Base-by-base conservation (phyloP, 306 rosid species). In the Prinsepia uniflora region DNA sequence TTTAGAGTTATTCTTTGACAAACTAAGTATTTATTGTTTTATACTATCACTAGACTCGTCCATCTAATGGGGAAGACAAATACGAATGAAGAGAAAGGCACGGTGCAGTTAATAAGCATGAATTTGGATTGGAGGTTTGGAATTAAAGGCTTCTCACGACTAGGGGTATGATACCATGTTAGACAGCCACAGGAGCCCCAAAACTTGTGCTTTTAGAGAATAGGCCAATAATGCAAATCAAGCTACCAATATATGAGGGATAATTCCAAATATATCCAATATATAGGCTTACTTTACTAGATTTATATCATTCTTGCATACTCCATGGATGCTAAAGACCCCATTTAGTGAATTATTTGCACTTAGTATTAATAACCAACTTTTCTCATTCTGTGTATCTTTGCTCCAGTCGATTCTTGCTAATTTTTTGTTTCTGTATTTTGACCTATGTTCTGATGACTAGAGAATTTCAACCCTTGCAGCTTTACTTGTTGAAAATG, bases 401-500 rank as follows among this genome's bases (percentile, higher is more conserved):
- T 69, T 15, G 36, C 36, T 30, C 36, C 36, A 30, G 36, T 68
- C 47, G 50, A 48, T 5, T 50, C 6, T 15, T 67, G 30, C 45
- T 9, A 65, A 7, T 36, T 4, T 20, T 45, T 64, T 64, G 6
- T 15, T 8, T 22, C 19, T 65, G 20, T 19, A 36, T 13, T 36
- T 13, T 6, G 45, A 19, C 10, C 17, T 18, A 41, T 41, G 10
- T 63, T 43, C 30, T 0, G 36, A n/a, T 18, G 67, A 41, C 36
- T 19, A 10, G 17, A 0, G 48, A 2, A 30, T 30, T 30, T 30
- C 36, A 3, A 70, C 73, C 61, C 30, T 22, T 76, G 82, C 89
- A 92, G 96, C 92, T 42, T 78, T 92, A 75, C 88, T 86, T 42
- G 96, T 90, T 71, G 98, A 92, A 76, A 92, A 85, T 73, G 98